These are phyloP conservation scores for Boletus sp. DNA, from an alignment of 768 basidiomycete species.

Conservation along the genomic window DNA sequence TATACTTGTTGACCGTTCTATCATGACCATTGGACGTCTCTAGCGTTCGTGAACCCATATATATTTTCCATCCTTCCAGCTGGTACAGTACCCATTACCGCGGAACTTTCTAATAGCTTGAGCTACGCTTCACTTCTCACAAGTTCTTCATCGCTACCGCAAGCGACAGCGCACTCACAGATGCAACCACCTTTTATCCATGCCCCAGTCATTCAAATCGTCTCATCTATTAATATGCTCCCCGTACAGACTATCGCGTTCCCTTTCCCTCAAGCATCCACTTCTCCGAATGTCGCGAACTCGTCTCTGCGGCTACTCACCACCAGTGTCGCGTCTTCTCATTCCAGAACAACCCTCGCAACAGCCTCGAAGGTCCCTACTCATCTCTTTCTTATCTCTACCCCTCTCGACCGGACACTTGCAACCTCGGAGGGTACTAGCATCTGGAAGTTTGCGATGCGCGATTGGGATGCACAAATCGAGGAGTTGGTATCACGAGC, in stretches of 20 bases:
- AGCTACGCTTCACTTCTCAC: conserved; percentile 13
- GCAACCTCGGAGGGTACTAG: conserved; percentile 69
- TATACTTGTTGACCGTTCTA: conserved; percentile 56
- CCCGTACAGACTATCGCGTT: conserved; percentile 61
- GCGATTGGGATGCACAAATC: conserved; percentile 74
- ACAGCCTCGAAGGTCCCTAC: conserved; percentile 24
- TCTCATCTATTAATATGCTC: conserved; percentile 63
- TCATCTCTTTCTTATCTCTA: conserved; percentile 60
- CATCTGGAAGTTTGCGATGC: conserved; percentile 74
- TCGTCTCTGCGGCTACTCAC: conserved; percentile 62
- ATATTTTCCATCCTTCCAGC: conserved; percentile 72
- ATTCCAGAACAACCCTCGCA: conserved; percentile 35
- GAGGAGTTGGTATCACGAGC: conserved; percentile 75
- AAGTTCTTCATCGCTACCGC: conserved; percentile 9
- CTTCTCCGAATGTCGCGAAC: conserved; percentile 27
- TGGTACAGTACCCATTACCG: conserved; percentile 47
- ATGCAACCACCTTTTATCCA: conserved; percentile 39
- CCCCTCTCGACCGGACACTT: conserved; percentile 67
- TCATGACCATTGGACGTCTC: conserved; percentile 47
- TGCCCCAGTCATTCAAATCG: conserved; percentile 64
- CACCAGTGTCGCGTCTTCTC: conserved; percentile 39
- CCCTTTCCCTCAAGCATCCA: conserved; percentile 47
- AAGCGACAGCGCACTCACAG: conserved; percentile 24
- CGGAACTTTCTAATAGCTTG: conserved; percentile 18
- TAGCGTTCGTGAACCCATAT: conserved; percentile 76